Evolutionary conservation across 164 flowering plant species (phyloP).

Genomic region (Nelumbo lutea): DNA sequence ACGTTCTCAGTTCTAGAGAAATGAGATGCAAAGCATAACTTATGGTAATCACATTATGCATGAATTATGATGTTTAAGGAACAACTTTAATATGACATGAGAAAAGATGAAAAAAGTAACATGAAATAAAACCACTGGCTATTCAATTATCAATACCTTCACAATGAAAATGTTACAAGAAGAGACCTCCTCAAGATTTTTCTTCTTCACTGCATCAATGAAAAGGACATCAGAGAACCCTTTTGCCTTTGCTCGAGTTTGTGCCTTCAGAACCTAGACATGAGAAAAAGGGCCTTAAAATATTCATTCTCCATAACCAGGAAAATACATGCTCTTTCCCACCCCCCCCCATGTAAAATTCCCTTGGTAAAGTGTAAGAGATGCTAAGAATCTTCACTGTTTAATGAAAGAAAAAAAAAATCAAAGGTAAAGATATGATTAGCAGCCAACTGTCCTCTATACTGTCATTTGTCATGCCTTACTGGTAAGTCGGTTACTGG

Average conservation of each 20-base stretch:
- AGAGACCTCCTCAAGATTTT: constrained; percentile 60
- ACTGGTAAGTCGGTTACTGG: no score
- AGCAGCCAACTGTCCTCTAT: background rate
- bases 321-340: no score
- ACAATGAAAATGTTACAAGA: constrained; percentile 63
- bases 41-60: background rate
- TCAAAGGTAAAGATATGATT: background rate
- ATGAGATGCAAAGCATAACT: background rate
- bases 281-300: background rate
- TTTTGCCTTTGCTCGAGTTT: constrained; percentile 39
- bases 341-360: no score
- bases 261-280: constrained; percentile 48
- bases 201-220: constrained; percentile 52
- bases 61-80: background rate
- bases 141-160: constrained; percentile 37
- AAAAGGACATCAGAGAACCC: constrained; percentile 71
- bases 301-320: no score
- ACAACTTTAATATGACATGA: background rate
- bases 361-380: no score
- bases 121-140: background rate
- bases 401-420: no score
- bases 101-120: no score
- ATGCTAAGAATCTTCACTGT: no score
- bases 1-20: background rate
- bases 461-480: no score